Conservation (phyloP, 331 rosid species). For the Pyracantha coccinea region DNA sequence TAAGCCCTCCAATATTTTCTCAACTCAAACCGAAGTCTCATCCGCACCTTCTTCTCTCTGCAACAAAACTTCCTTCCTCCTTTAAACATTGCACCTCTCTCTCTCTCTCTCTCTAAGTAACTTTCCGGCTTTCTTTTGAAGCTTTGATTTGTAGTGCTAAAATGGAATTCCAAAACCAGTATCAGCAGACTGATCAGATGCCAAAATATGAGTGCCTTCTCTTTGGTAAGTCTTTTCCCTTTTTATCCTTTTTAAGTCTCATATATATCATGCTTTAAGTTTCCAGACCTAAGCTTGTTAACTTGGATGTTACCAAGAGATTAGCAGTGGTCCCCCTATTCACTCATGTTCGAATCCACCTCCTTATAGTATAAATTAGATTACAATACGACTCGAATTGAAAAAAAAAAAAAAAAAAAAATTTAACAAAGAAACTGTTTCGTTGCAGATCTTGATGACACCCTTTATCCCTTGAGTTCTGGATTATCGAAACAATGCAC, state of each 20-base stretch:
- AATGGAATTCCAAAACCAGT: constrained; percentile 10
- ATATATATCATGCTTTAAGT: not conserved
- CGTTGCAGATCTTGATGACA: constrained; percentile 12
- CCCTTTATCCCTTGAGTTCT: constrained; percentile 10
- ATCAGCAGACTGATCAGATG: not conserved
- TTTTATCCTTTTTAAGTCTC: not conserved
- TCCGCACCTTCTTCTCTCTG: not conserved
- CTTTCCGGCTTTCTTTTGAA: not conserved
- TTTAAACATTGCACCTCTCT: not conserved
- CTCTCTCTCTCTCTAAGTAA: not conserved
- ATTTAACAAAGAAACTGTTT: not conserved
- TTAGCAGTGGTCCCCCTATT: not conserved
- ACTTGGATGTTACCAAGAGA: not conserved
- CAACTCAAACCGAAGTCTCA: not conserved
- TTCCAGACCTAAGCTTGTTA: not conserved
- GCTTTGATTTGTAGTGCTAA: not conserved
- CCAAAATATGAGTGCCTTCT: constrained; percentile 16
- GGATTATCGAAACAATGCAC: constrained; percentile 8
- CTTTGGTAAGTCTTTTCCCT: not conserved
- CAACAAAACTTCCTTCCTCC: too few species aligned
- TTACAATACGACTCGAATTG: not conserved
- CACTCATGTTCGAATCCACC: not conserved
- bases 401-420: not conserved
- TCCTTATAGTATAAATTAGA: not conserved
- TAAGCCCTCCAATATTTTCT: not conserved